Conservation (phyloP, 305 asterid genomes). For the Fraxinus sp. region DNA sequence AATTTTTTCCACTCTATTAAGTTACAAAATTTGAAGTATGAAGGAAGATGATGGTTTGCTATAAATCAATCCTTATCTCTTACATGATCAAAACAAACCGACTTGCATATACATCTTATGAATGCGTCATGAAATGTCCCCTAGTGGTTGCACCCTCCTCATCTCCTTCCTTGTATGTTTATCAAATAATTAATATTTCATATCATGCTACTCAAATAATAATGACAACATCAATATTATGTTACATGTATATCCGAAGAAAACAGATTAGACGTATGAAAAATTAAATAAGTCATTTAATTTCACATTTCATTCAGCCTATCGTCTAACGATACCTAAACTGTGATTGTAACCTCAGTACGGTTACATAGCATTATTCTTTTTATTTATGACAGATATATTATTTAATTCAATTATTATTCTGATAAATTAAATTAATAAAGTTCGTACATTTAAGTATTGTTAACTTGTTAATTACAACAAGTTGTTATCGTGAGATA, state of each 20-base stretch:
- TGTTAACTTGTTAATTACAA: no score
- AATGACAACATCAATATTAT: neutral
- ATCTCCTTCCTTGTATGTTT: neutral
- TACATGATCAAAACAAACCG: constrained; percentile 22
- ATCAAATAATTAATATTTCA: neutral
- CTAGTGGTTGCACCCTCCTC: neutral
- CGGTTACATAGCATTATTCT: no score
- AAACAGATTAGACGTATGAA: neutral
- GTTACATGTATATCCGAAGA: neutral
- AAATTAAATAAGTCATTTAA: no score
- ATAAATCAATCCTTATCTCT: constrained; percentile 5
- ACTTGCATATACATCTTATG: constrained; percentile 10
- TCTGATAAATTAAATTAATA: no score
- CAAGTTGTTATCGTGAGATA: no score
- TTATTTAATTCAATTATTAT: no score
- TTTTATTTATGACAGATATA: no score
- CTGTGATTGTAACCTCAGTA: no score
- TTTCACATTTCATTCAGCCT: no score
- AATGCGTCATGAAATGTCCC: constrained; percentile 16
- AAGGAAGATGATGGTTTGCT: neutral
- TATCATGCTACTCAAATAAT: neutral
- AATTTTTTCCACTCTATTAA: neutral
- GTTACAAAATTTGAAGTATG: neutral
- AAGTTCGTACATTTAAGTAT: no score
- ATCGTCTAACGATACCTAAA: no score